Conservation (phyloP, 306 rosid species). For the Purshia tridentata region DNA sequence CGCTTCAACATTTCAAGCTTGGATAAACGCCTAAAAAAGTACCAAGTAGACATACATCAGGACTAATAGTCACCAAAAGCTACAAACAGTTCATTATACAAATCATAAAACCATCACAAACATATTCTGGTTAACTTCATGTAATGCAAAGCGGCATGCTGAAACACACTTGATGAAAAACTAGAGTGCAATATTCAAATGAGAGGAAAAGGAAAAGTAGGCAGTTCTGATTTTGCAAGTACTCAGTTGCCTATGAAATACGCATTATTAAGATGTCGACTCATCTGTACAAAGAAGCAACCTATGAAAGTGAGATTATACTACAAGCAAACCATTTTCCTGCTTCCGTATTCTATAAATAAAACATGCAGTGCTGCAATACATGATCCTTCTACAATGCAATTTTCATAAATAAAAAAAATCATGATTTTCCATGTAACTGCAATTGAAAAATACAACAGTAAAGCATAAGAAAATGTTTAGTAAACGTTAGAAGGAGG, state of each 20-base stretch:
- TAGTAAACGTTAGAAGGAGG: not conserved
- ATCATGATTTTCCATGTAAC: not conserved
- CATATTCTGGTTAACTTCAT: not conserved
- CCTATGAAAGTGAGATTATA: not conserved
- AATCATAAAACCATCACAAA: conserved; percentile 5
- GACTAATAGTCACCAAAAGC: not conserved
- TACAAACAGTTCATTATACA: conserved; percentile 4
- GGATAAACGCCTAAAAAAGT: conserved; percentile 58
- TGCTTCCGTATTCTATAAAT: not conserved
- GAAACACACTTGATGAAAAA: not conserved
- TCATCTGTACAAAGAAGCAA: not conserved
- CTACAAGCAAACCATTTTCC: not conserved
- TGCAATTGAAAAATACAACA: not conserved
- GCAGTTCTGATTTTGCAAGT: not conserved
- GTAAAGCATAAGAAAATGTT: conserved; percentile 9
- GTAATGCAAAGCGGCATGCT: not conserved
- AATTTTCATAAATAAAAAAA: not conserved
- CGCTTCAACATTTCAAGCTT: conserved; percentile 95
- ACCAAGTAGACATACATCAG: conserved; percentile 19
- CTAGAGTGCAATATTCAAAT: not conserved
- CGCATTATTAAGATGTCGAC: not conserved
- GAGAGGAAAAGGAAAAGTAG: no score
- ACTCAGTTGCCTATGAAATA: not conserved
- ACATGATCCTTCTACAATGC: not conserved
- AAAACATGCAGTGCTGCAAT: not conserved